Base-by-base conservation (phyloP, 2,329 filamentous ascomycete genomes). In the Claviceps paspali region DNA sequence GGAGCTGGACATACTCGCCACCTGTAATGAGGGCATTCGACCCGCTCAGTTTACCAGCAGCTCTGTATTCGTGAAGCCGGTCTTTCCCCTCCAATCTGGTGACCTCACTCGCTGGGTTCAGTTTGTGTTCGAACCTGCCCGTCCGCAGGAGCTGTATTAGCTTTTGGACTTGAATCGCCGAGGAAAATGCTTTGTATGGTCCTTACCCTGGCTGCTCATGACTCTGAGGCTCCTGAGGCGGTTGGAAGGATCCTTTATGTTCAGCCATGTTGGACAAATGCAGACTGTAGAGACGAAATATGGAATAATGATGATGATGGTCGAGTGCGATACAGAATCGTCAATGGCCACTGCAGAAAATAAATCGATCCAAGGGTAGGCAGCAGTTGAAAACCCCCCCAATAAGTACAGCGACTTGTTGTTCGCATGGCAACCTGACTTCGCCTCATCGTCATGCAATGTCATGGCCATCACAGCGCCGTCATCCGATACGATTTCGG, bases 21-120 rank as follows among this genome's bases (percentile, higher is more conserved):
- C 68, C 69, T 0, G 68, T 73, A 41, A 74, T 68, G 6, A 73
- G 47, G 2, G 63, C 66, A 29, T 69, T 71, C 47, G 60, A 62
- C 6, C 60, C 63, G 24, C 60, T 60, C 32, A 74, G 51, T 43
- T 70, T 72, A 12, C 58, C 60, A 1, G 63, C 64, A 0, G 65
- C 66, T 5, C 45, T 40, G 15, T 62, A 61, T 29, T 65, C 61
- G 3, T 55, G 43, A 18, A 61, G 51, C 7, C 49, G 42, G 18
- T 48, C 45, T 33, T 58, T 57, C 17, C 61, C 61, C 36, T 64
- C 57, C 2, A 63, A 52, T 27, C 54, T 58, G 2, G 60, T 63
- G 0, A 55, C 28, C 44, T 64, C 60, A 39, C 60, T 63, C 0
- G 53, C 46, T 0, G 62, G 62, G 10, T 57, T 47, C 52, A 63